phyloP scores from a whole-genome alignment of 768 basidiomycete genomes.

The Collybiopsis confluens region DNA sequence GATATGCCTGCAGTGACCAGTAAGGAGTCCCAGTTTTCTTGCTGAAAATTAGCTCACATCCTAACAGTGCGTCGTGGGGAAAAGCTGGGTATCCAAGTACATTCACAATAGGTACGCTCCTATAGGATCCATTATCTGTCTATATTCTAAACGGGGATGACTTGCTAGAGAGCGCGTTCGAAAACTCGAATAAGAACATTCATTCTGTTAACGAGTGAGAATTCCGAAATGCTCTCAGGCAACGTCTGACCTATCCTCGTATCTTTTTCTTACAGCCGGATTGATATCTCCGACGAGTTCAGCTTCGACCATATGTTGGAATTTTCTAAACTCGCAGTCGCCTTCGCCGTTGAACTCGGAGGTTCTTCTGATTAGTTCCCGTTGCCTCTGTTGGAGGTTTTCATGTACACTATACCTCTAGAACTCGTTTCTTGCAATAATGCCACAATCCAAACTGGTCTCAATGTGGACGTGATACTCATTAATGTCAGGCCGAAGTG shows the following conservation, averaged over 20 bases:
- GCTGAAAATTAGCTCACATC: conserved; percentile 14
- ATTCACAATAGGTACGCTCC: conserved; percentile 67
- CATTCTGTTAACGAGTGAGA: conserved; percentile 78
- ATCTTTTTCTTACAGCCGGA: conserved; percentile 47
- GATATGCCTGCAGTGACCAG: conserved; percentile 95
- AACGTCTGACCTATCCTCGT: conserved; percentile 5
- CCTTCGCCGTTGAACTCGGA: conserved; percentile 74
- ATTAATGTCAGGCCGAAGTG: too few relatives aligned
- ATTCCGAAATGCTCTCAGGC: conserved; percentile 5
- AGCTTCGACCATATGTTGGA: conserved; percentile 87
- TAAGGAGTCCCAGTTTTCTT: conserved; percentile 35
- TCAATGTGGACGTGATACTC: too few relatives aligned
- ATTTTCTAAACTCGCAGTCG: conserved; percentile 81
- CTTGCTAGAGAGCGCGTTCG: conserved; percentile 58
- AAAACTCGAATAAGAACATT: conserved; percentile 79
- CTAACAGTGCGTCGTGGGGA: conserved; percentile 65
- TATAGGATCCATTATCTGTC: neutral
- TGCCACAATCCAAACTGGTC: too few relatives aligned
- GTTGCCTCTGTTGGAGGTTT: neutral
- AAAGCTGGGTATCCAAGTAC: conserved; percentile 83
- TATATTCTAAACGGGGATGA: neutral
- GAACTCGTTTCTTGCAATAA: neutral
- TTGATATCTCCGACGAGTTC: conserved; percentile 84
- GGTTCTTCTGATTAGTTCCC: conserved; percentile 31
- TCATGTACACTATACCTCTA: neutral